Evolutionary conservation across 108 stramenopile genomes (phyloP), one percentile per base, ranked within the genome.

Genomic region (Aurantiochytrium sp.): DNA sequence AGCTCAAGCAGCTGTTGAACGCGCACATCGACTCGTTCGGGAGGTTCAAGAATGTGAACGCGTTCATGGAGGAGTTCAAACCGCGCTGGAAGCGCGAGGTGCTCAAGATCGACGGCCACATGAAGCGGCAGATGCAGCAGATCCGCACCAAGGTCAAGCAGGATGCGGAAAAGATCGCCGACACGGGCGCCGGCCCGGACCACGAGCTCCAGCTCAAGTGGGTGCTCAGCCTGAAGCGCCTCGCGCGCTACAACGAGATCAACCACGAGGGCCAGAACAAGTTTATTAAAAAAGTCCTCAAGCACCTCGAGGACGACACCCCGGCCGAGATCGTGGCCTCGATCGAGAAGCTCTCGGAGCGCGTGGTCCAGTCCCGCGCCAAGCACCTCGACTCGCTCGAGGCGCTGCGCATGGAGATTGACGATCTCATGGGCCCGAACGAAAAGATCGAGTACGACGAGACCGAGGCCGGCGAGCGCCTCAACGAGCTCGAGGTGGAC

Each of bases 1-100:
- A 95, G 31, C 73, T 95, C 68, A 73, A 87, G 17, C 95, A 96
- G 52, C 87, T 96, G 31, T 88, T 97, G 59, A 95, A 95, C 87
- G 93, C 96, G 86, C 93, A 95, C 88, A 54, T 88, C 30, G 36
- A 88, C 50, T 68, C 36, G 12, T 32, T 37, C 32, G 69, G 68
- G 5, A 52, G 53, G 27, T 31, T 86, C 85, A 54, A 54, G 32
- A 31, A 55, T 24, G 36, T 37, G 86, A 4, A n/a, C 36, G 86
- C 32, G 27, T 36, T 37, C 42, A 32, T 55, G 86, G 21, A 36
- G 36, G 52, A 86, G 54, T 36, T 86, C 4, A 55, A 55, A 3
- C 42, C 73, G 39, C 73, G 73, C 27, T 81, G 73, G 73, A 81
- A 81, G 73, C 73, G 73, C 73, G 73, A 81, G 73, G 73, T 81